Base-by-base conservation (phyloP, 1,284 basidiomycete species). In the Rhodotorula glutinis region DNA sequence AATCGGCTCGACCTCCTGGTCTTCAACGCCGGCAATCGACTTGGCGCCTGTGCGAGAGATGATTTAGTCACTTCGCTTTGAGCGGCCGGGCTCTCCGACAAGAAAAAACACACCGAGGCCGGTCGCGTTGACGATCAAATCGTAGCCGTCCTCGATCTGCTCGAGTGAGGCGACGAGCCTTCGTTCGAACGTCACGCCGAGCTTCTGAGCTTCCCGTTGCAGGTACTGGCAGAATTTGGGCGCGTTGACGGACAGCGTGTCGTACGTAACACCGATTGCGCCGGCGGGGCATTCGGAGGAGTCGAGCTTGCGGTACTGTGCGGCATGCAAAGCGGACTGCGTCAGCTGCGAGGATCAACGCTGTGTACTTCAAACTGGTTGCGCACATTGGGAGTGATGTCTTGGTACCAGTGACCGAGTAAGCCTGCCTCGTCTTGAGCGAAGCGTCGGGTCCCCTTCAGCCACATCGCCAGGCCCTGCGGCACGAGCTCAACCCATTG, bases 11-110 rank as follows among this genome's bases (percentile, higher is more conserved):
- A 92, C 83, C 23, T 80, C 79, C 60, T 82, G 81, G 76, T 92
- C 89, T 71, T 90, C 85, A 4, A 94, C 86, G 7, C 90, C 91
- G n/a, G 89, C 84, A 17, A 94, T 81, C 23, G 84, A 84, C 17
- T 85, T 82, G 16, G 90, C 85, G 17, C 89, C 89, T 75, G 85
- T 73, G 3, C 11, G 21, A 49, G 3, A 30, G 17, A n/a, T n/a
- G n/a, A n/a, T 21, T 14, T 5, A 47, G 19, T 17, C 9, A 23
- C 7, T 16, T 13, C 3, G 13, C 13, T 65, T 21, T 21, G 43
- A 27, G 11, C 23, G 16, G 16, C 5, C 19, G 14, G 7, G 21
- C 13, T 0, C 4, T 4, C 14, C 43, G 17, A 44, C 21, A 3
- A 27, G 38, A 3, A 25, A 30, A 23, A 46, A n/a, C n/a, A 73